Evolutionary conservation across 768 basidiomycete genomes (phyloP).

Genomic region (Boletus pseudo-olivaceus): DNA sequence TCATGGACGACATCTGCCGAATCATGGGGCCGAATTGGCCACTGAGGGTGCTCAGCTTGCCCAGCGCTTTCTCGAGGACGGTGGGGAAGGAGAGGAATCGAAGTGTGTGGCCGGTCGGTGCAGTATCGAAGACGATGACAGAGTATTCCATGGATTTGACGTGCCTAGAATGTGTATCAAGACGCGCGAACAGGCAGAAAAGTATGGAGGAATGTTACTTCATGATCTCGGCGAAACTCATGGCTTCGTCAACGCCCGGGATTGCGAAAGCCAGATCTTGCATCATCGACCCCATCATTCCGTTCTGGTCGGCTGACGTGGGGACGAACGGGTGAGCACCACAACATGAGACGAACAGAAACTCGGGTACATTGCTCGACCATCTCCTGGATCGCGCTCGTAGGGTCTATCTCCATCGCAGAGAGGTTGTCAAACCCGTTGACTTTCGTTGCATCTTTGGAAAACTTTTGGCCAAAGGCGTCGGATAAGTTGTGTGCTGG

Average conservation of each 20-base stretch:
- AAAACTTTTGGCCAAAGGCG: conserved; percentile 98
- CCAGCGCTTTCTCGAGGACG: conserved; percentile 94
- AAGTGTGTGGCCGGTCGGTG: conserved; percentile 96
- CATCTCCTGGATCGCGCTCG: conserved; percentile 98
- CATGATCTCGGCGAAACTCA: conserved; percentile 99
- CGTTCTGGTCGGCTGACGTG: conserved; percentile 70
- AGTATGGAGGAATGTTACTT: conserved; percentile 51
- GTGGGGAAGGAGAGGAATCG: conserved; percentile 99
- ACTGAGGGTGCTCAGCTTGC: conserved; percentile 90
- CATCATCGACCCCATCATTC: conserved; percentile 99
- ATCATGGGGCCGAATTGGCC: conserved; percentile 98
- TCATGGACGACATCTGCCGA: conserved; percentile 92
- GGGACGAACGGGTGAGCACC: neutral
- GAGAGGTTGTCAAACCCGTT: conserved; percentile 95
- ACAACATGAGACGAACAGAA: neutral
- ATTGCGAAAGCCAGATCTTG: conserved; percentile 99
- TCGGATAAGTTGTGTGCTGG: conserved; percentile 99
- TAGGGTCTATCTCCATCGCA: conserved; percentile 99
- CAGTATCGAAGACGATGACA: conserved; percentile 99
- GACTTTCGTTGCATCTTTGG: conserved; percentile 97
- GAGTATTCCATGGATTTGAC: conserved; percentile 99
- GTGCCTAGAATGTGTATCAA: conserved; percentile 53
- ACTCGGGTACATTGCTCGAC: conserved; percentile 80
- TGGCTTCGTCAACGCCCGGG: conserved; percentile 98
- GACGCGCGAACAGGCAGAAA: too few relatives aligned